Conservation (phyloP, 83 land plant species). For the Thuja plicata region DNA sequence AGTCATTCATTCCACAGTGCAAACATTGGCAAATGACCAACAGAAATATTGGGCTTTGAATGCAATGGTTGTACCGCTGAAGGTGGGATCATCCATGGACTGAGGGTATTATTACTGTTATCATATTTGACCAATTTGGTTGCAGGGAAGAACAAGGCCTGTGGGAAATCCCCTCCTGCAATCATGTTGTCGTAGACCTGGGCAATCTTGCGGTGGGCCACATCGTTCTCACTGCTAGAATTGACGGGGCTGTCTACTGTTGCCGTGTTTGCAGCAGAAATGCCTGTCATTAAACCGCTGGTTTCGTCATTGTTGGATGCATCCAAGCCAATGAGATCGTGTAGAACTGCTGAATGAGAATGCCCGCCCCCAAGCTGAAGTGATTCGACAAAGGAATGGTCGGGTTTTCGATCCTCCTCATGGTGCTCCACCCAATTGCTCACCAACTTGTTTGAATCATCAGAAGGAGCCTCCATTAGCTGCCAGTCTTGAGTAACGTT, state of each 20-base stretch:
- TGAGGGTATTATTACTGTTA: neutral
- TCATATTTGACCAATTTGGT: slow-evolving; percentile 5
- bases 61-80: slow-evolving; percentile 1
- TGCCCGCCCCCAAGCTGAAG: slow-evolving; percentile 8
- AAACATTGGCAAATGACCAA: slow-evolving; percentile 15
- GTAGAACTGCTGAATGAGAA: slow-evolving; percentile 17
- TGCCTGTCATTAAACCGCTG: neutral
- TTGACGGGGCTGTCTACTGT: neutral
- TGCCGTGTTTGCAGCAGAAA: neutral
- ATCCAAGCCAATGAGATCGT: slow-evolving; percentile 22
- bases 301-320: slow-evolving; percentile 15
- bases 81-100: slow-evolving; percentile 13
- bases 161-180: slow-evolving; percentile 4
- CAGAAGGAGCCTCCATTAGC: neutral
- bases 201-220: neutral
- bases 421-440: slow-evolving; percentile 10
- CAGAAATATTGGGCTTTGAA: slow-evolving; percentile 13
- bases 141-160: slow-evolving; percentile 8
- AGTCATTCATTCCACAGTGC: slow-evolving; percentile 12
- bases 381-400: slow-evolving; percentile 11
- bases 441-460: slow-evolving; percentile 9
- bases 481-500: neutral
- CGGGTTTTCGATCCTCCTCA: slow-evolving; percentile 12
- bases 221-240: slow-evolving; percentile 2
- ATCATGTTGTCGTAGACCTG: slow-evolving; percentile 9